Evolutionary conservation across 2,329 filamentous ascomycete species (phyloP), one percentile per base, ranked within the genome.

Genomic region (Zarea fungicola): DNA sequence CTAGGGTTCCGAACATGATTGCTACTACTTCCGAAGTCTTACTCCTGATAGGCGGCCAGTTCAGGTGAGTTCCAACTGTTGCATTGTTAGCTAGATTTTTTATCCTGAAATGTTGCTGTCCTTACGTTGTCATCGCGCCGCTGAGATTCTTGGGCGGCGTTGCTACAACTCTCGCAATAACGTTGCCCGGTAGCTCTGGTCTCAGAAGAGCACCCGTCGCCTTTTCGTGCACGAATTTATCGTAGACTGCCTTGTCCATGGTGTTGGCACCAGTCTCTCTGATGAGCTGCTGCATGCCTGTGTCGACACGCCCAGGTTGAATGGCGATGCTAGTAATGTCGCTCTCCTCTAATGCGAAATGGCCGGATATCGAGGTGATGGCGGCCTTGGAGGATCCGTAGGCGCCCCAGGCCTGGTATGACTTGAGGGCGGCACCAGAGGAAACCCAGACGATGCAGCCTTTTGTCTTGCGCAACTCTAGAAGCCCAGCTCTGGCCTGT

Each of bases 361-460:
- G 89, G 35, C 77, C 68, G 1, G 84, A 83, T 5, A 96, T 69
- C 57, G 92, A 88, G 64, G 95, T 95, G 59, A 93, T 63, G 1
- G 87, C 89, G 0, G 89, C 89, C 68, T 96, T 96, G 16, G 84
- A 82, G 2, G 87, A 83, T 1, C 89, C 89, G 60, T 96, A 96
- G 3, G 84, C 77, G 29, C 83, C 86, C 89, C 89, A 95, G 1
- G 81, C 80, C 2, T 76, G 70, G 60, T 89, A 91, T 1, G 78
- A 77, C 40, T 74, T 76, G 3, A 68, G 65, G 2, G 89, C 78
- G 1, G 90, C 90, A 1, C 91, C 90, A 0, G 88, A 92, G 0
- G 88, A 93, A 9, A 86, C 81, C 61, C 93, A 83, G 11, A 96
- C 68, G 29, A 95, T 83, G 50, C 78, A 79, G 4, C 91, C 90